Evolutionary conservation across 164 flowering plant species (phyloP).

Genomic region (Hamamelis virginiana): DNA sequence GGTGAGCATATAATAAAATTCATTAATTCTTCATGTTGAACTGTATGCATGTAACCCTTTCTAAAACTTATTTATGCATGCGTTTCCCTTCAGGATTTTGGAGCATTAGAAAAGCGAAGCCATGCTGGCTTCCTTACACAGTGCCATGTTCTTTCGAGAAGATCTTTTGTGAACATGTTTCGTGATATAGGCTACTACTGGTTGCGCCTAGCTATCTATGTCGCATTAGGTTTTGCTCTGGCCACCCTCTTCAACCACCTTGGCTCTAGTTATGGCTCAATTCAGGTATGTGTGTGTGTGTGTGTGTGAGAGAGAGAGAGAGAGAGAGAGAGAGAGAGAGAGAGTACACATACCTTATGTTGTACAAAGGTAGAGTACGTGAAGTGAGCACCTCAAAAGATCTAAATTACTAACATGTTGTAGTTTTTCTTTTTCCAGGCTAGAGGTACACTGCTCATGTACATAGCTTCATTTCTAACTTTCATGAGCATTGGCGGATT

Average conservation of each 20-base stretch:
- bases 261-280: conserved; percentile 77
- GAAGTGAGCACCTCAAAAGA: too few relatives aligned
- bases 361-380: too few relatives aligned
- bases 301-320: too few relatives aligned
- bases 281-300: conserved; percentile 87
- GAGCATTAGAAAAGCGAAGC: conserved; percentile 88
- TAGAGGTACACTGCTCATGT: conserved; percentile 89
- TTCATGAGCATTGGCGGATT: conserved; percentile 99
- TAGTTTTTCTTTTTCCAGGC: conserved; percentile 48
- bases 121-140: conserved; percentile 95
- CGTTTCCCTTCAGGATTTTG: conserved; percentile 84
- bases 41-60: background rate
- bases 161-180: conserved; percentile 90
- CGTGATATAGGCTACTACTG: conserved; percentile 97
- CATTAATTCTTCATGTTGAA: background rate
- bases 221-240: conserved; percentile 84
- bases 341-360: too few relatives aligned
- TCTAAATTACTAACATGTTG: too few relatives aligned
- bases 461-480: conserved; percentile 91
- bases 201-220: too few relatives aligned
- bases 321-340: too few relatives aligned
- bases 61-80: background rate
- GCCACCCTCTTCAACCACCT: conserved; percentile 84
- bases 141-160: conserved; percentile 68
- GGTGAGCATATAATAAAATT: conserved; percentile 43